These are phyloP conservation scores for Aegle marmelos DNA, from an alignment of 345 rosid species.

Conservation along the genomic window DNA sequence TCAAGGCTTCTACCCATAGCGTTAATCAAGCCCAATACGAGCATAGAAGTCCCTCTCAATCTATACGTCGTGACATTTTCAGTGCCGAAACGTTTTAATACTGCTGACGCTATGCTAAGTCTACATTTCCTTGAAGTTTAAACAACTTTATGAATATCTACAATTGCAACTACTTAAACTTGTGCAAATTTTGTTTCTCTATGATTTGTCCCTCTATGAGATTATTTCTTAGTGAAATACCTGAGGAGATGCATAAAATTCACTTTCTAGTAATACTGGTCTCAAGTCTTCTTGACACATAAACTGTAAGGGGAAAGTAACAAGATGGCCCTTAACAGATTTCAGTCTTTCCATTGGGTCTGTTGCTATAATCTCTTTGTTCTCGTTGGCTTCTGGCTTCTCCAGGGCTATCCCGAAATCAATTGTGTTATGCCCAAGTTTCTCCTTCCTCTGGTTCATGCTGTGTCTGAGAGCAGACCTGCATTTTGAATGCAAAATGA, in stretches of 20 bases:
- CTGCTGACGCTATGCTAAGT: not conserved
- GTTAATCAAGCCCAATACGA: conserved; percentile 20
- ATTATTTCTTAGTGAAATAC: conserved; percentile 48
- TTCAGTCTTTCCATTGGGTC: conserved; percentile 56
- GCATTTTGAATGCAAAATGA: conserved; percentile 15
- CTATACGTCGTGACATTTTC: not conserved
- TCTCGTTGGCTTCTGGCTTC: conserved; percentile 34
- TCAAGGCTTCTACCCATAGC: not conserved
- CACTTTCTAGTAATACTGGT: conserved; percentile 74
- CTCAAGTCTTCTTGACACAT: conserved; percentile 78
- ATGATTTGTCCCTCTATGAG: not conserved
- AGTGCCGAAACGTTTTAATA: not conserved
- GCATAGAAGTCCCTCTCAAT: not conserved
- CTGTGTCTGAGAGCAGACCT: conserved; percentile 71
- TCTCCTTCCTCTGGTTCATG: conserved; percentile 55
- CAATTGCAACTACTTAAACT: not conserved
- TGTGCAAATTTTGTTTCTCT: not conserved
- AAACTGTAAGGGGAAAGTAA: conserved; percentile 80
- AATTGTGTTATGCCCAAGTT: conserved; percentile 65
- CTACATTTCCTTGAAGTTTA: not conserved
- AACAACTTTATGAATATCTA: not conserved
- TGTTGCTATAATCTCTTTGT: conserved; percentile 20
- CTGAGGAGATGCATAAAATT: conserved; percentile 80
- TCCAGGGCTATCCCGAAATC: conserved; percentile 80
- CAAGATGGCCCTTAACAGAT: conserved; percentile 63